Evolutionary conservation across 768 basidiomycete genomes (phyloP), one percentile per base, ranked within the genome.

Genomic region (Myochromella boudieri): DNA sequence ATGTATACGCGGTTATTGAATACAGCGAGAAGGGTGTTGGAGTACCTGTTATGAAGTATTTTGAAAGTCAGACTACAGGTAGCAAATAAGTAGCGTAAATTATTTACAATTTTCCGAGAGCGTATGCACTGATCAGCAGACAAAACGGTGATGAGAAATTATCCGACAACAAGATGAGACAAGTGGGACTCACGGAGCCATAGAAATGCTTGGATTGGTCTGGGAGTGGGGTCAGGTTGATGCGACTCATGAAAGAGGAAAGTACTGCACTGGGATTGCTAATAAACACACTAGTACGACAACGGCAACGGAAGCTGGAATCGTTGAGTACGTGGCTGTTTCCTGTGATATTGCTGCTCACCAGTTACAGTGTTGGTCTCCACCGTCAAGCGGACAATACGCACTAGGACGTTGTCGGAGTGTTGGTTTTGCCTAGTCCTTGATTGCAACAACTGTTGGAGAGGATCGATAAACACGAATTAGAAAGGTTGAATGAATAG

Each of bases 1-100:
- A 53, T 48, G 34, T 48, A 53, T 1, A 53, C 39, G 15, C 51
- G 51, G 21, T 53, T 53, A 40, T 53, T 53, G 39, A 53, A 53
- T 14, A 53, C 43, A 3, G 51, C 46, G 18, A 53, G 22, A 6
- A 53, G 51, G 18, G 51, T 48, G 36, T 53, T 53, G 3, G 51
- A 53, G 34, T 53, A 53, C 17, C 51, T 53, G 29, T n/a, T n/a
- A n/a, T n/a, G n/a, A n/a, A n/a, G n/a, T n/a, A n/a, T n/a, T n/a
- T n/a, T n/a, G 15, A 12, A 25, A 4, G n/a, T 43, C n/a, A 32
- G 15, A 18, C 12, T 4, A 17, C 6, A 9, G n/a, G 3, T 31
- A 4, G 5, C 3, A 36, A 24, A 15, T 4, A 22, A 11, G 21
- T 15, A 20, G 8, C 14, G 6, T n/a, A n/a, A 8, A n/a, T 31